Evolutionary conservation across 2,329 filamentous ascomycete species (phyloP), one percentile per base, ranked within the genome.

Genomic region (Aspergillus fumigatiaffinis): DNA sequence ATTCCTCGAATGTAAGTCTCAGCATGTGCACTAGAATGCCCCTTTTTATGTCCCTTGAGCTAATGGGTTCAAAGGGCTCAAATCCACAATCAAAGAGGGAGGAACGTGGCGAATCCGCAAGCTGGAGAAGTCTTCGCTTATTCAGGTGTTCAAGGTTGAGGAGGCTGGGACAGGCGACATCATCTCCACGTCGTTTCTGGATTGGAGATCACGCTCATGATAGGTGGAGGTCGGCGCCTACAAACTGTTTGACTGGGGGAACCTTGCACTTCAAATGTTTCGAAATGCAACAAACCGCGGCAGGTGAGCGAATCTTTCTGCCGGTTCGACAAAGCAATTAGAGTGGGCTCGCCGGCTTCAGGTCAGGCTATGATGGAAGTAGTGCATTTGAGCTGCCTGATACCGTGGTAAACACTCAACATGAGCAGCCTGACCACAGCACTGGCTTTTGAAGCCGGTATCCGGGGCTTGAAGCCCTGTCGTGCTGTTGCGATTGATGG

Each of bases 21-120:
- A 38, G 10, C 44, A 56, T 20, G 23, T 56, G 44, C 57, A 49
- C 48, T 23, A 48, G 49, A 26, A 48, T 54, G 57, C 25, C 10
- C 38, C 3, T 14, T 47, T 20, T 20, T 28, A 23, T 21, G 53
- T 26, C 51, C 9, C 38, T 21, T 23, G 44, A 25, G 50, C 60
- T 72, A 59, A 72, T 28, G 14, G 3, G 26, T 23, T 9, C 6
- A 51, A 38, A 91, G 88, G 88, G 68, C 80, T 85, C 59, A 82
- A 82, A 46, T 80, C 79, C 0, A 84, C 87, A 21, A 84, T 87
- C 7, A 78, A 72, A 7, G 76, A 80, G 20, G 88, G 90, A 42
- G 91, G 91, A 0, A 87, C 95, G 2, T 97, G 91, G 89, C 84
- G 87, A 60, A 90, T 99, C 67, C 79, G 84, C 51, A 84, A 91